Conservation (phyloP, 2,329 filamentous ascomycete genomes). For the Aspergillus sp. region DNA sequence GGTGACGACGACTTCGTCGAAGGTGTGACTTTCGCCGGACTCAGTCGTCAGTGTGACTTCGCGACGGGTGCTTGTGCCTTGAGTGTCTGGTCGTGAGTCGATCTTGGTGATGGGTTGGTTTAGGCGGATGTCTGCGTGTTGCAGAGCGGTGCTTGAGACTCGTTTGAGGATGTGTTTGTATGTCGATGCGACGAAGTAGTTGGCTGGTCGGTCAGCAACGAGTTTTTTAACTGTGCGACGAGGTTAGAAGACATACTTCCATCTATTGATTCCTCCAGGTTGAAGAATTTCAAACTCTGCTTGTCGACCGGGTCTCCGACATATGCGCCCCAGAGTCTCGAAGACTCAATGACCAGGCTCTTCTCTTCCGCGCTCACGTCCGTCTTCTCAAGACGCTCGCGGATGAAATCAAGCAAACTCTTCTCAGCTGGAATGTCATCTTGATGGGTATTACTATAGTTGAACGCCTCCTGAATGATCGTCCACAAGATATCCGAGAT, state of each 20-base stretch:
- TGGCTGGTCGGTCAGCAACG: slow-evolving; percentile 43
- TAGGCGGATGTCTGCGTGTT: slow-evolving; percentile 51
- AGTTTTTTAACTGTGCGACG: neutral
- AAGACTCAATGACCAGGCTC: slow-evolving; percentile 52
- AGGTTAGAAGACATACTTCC: slow-evolving; percentile 45
- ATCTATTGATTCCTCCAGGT: slow-evolving; percentile 66
- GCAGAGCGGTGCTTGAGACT: slow-evolving; percentile 50
- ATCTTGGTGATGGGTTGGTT: slow-evolving; percentile 45
- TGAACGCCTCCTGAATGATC: slow-evolving; percentile 60
- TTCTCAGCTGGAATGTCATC: slow-evolving; percentile 50
- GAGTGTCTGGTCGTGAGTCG: slow-evolving; percentile 23
- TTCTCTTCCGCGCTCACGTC: slow-evolving; percentile 43
- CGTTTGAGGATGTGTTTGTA: slow-evolving; percentile 58
- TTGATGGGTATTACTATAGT: slow-evolving; percentile 55
- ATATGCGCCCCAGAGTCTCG: slow-evolving; percentile 64
- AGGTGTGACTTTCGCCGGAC: slow-evolving; percentile 36
- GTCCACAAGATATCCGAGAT: slow-evolving; percentile 54
- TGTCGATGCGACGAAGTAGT: slow-evolving; percentile 62
- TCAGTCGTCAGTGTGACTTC: slow-evolving; percentile 48
- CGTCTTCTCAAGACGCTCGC: slow-evolving; percentile 47
- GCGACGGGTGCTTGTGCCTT: slow-evolving; percentile 24
- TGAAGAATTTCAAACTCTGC: slow-evolving; percentile 65
- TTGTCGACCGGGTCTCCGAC: slow-evolving; percentile 59
- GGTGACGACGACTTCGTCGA: slow-evolving; percentile 55
- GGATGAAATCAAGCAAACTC: slow-evolving; percentile 60